A percentile compares a stretch with the other conserved stretches of the same genome.
phyloP scores from a whole-genome alignment of 352 stramenopile species.

The Pythium vanterpoolii region DNA sequence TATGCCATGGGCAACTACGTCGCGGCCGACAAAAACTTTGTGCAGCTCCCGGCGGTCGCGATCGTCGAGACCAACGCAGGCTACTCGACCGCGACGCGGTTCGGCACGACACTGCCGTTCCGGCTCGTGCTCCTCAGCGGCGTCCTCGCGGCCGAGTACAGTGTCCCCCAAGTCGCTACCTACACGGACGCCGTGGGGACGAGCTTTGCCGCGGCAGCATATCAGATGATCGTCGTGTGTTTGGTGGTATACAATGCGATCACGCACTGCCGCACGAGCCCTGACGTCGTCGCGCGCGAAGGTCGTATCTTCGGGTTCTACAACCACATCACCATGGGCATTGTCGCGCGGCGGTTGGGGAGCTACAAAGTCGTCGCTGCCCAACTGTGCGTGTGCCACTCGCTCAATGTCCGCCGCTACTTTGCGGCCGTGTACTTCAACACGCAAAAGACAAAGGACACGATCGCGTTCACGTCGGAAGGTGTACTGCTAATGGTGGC shows the following conservation, averaged over 20 bases:
- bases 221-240: conserved; percentile 19
- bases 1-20: conserved; percentile 23
- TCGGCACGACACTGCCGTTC: conserved; percentile 18
- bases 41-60: conserved; percentile 14
- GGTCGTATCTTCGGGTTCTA: conserved; percentile 15
- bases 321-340: conserved; percentile 23
- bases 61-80: conserved; percentile 21
- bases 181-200: conserved; percentile 19
- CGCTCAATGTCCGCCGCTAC: conserved; percentile 19
- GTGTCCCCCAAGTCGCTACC: conserved; percentile 14
- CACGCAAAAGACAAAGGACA: conserved; percentile 26
- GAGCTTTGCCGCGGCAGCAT: conserved; percentile 14
- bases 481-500: conserved; percentile 21
- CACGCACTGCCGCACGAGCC: conserved; percentile 15
- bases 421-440: conserved; percentile 19
- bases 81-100: conserved; percentile 18
- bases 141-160: conserved; percentile 13
- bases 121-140: conserved; percentile 7
- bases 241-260: conserved; percentile 23
- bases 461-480: conserved; percentile 22
- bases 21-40: conserved; percentile 18
- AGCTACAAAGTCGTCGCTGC: conserved; percentile 26
- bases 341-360: conserved; percentile 18
- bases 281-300: conserved; percentile 6
- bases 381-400: conserved; percentile 23